These are phyloP conservation scores for Fusarium nanum DNA, from an alignment of 2,329 filamentous ascomycete species.

Conservation along the genomic window DNA sequence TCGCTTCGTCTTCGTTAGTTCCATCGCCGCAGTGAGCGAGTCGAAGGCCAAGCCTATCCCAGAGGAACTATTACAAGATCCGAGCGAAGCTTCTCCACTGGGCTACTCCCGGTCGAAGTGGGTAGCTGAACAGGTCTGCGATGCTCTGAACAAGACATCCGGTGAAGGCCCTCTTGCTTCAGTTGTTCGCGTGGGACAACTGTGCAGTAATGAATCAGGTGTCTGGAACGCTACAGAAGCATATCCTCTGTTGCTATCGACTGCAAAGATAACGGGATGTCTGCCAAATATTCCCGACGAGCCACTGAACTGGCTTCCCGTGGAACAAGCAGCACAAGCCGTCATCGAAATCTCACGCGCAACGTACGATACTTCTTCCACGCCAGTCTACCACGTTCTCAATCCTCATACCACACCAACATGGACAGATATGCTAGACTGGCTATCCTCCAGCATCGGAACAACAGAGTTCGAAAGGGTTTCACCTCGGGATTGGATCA, in stretches of 20 bases:
- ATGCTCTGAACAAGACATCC: conserved; percentile 5
- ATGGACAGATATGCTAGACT: conserved; percentile 41
- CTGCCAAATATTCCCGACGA: conserved; percentile 37
- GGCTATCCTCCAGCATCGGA: conserved; percentile 15
- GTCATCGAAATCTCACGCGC: conserved; percentile 52
- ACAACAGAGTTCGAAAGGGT: conserved; percentile 13
- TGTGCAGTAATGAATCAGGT: conserved; percentile 61
- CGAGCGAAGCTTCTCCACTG: conserved; percentile 49
- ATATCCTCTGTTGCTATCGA: conserved; percentile 63
- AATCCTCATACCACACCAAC: conserved; percentile 35
- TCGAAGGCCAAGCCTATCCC: conserved; percentile 48
- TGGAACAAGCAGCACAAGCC: conserved; percentile 57
- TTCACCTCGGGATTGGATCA: conserved; percentile 29
- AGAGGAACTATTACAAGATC: conserved; percentile 45
- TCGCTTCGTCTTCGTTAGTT: conserved; percentile 63
- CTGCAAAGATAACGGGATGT: conserved; percentile 55
- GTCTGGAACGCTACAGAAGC: conserved; percentile 65
- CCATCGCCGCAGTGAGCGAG: conserved; percentile 57
- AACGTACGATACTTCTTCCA: neutral
- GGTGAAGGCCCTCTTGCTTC: conserved; percentile 23
- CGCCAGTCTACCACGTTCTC: conserved; percentile 40
- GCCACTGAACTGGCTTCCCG: conserved; percentile 61
- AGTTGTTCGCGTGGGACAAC: conserved; percentile 62
- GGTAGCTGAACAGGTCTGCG: conserved; percentile 55
- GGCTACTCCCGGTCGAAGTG: conserved; percentile 59